Evolutionary conservation across 257 asterid species (phyloP).

Genomic region (Gentiana straminea): DNA sequence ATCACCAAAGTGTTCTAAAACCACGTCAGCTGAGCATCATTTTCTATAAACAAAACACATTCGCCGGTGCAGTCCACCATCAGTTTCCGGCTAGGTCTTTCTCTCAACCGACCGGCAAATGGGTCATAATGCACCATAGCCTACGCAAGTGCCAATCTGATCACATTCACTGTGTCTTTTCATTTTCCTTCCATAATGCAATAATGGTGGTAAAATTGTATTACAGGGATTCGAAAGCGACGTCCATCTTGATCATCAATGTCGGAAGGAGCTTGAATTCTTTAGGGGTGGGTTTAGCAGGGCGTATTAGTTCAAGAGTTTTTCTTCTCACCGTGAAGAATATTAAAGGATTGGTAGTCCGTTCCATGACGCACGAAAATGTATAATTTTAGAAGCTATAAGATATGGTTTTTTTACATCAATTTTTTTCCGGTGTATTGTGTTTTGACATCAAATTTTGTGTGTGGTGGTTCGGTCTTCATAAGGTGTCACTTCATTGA

Average conservation of each 20-base stretch:
- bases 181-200: constrained; percentile 12
- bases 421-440: too few relatives aligned
- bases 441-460: too few relatives aligned
- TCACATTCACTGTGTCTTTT: constrained; percentile 36
- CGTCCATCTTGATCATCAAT: constrained; percentile 59
- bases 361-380: not conserved
- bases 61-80: constrained; percentile 74
- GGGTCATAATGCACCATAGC: constrained; percentile 64
- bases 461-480: too few relatives aligned
- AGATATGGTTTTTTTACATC: too few relatives aligned
- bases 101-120: constrained; percentile 58
- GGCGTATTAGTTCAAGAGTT: constrained; percentile 36
- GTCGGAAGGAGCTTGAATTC: constrained; percentile 44
- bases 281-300: constrained; percentile 47
- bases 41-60: constrained; percentile 51
- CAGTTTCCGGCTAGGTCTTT: constrained; percentile 35
- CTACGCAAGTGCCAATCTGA: constrained; percentile 38
- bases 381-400: too few relatives aligned
- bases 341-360: not conserved
- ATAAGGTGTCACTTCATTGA: too few relatives aligned
- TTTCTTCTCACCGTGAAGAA: constrained; percentile 34
- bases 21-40: constrained; percentile 37
- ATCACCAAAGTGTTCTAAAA: constrained; percentile 43
- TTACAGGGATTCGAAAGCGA: constrained; percentile 49
- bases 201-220: constrained; percentile 36